These are phyloP conservation scores for Pseudogymnoascus sp. DNA, from an alignment of 2,329 filamentous ascomycete species.

Conservation along the genomic window DNA sequence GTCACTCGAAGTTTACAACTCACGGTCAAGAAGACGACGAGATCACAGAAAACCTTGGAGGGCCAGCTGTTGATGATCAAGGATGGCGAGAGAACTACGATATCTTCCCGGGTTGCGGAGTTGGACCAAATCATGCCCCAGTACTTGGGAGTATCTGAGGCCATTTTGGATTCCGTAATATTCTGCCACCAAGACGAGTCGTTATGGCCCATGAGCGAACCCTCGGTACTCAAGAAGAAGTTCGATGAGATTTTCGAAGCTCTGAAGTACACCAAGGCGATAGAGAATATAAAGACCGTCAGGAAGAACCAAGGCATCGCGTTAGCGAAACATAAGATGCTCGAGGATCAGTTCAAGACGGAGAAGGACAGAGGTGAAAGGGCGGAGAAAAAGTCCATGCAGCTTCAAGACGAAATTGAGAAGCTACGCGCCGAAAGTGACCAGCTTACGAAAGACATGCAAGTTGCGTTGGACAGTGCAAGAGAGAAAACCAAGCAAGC, in stretches of 20 bases:
- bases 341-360: constrained; percentile 68
- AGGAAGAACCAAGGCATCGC: constrained; percentile 75
- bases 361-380: constrained; percentile 79
- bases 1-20: constrained; percentile 78
- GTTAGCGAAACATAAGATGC: constrained; percentile 61
- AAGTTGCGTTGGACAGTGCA: constrained; percentile 45
- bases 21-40: constrained; percentile 71
- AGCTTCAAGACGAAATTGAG: constrained; percentile 60
- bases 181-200: constrained; percentile 99
- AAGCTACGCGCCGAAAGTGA: constrained; percentile 49
- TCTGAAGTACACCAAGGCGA: constrained; percentile 91
- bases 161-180: constrained; percentile 88
- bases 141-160: constrained; percentile 79
- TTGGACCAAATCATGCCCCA: constrained; percentile 77
- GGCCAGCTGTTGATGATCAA: constrained; percentile 66
- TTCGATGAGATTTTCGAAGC: constrained; percentile 99
- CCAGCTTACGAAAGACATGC: constrained; percentile 50
- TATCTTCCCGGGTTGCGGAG: constrained; percentile 74
- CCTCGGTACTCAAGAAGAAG: constrained; percentile 74
- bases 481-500: constrained; percentile 64
- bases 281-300: constrained; percentile 85
- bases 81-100: constrained; percentile 68
- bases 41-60: constrained; percentile 77
- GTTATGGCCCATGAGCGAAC: constrained; percentile 91
- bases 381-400: constrained; percentile 55